phyloP scores from a whole-genome alignment of 1,284 basidiomycete species.

The Cryptococcus sp. region DNA sequence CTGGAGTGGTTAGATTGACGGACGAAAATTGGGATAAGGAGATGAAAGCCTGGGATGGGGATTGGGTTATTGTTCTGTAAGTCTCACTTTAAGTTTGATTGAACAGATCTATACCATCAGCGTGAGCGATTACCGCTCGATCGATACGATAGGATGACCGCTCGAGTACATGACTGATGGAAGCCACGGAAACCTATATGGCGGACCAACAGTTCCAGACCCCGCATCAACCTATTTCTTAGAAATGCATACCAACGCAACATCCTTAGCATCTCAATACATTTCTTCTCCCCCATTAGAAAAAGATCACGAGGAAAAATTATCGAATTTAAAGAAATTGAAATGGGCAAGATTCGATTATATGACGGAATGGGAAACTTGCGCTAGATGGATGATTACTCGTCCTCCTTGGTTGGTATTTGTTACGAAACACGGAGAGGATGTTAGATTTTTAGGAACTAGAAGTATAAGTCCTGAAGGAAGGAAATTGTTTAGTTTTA shows the following conservation, averaged over 20 bases:
- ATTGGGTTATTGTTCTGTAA: slow-evolving; percentile 35
- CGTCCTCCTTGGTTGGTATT: slow-evolving; percentile 39
- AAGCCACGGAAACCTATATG: slow-evolving; percentile 5
- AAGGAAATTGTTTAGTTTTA: slow-evolving; percentile 17
- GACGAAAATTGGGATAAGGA: slow-evolving; percentile 31
- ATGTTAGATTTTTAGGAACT: slow-evolving; percentile 30
- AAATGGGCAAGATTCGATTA: slow-evolving; percentile 39
- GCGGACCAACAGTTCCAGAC: slow-evolving; percentile 16
- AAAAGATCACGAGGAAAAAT: slow-evolving; percentile 4
- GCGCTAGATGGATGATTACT: slow-evolving; percentile 36
- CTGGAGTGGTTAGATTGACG: slow-evolving; percentile 53
- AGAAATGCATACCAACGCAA: slow-evolving; percentile 28
- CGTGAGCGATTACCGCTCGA: too few species aligned
- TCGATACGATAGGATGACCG: too few species aligned
- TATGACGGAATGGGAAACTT: slow-evolving; percentile 27
- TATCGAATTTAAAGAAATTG: slow-evolving; percentile 10
- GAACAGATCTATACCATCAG: neutral
- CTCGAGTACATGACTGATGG: neutral
- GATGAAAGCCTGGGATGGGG: slow-evolving; percentile 20
- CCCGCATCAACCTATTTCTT: slow-evolving; percentile 11
- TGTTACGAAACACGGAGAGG: slow-evolving; percentile 24
- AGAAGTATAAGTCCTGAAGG: slow-evolving; percentile 21
- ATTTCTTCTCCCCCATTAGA: neutral
- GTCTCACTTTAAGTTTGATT: slow-evolving; percentile 4
- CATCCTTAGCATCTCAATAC: slow-evolving; percentile 7